Conservation (phyloP, 371 early-diverging fungal species). For the Sporodiniella umbellata region DNA sequence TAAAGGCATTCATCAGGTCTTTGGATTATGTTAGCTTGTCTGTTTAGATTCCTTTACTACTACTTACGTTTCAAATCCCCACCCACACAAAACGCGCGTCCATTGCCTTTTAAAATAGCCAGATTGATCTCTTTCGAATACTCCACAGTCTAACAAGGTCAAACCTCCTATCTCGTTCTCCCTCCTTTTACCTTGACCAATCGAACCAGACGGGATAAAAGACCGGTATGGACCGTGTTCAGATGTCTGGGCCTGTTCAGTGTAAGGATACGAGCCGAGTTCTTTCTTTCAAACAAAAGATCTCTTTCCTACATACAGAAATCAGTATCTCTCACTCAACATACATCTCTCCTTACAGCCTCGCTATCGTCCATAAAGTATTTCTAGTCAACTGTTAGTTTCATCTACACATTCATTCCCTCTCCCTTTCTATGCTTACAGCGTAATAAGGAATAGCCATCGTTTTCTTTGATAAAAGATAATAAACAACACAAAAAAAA, state of each 20-base stretch:
- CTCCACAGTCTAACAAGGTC: no score
- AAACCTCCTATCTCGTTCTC: no score
- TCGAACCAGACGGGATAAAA: not conserved
- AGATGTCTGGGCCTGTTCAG: not conserved
- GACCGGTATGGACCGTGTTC: not conserved
- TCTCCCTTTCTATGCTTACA: no score
- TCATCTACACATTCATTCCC: no score
- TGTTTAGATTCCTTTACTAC: not conserved
- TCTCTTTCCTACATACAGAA: not conserved
- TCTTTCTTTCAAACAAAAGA: not conserved
- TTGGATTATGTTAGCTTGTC: not conserved
- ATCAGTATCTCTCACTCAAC: not conserved
- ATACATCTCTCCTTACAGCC: no score
- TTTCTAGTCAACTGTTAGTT: no score
- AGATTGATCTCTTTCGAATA: constrained; percentile 69
- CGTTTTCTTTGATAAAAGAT: no score
- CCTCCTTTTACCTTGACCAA: not conserved
- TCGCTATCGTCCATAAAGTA: constrained; percentile 26
- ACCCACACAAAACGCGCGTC: constrained; percentile 92
- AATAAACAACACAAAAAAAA: no score
- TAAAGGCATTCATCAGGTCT: not conserved
- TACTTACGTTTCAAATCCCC: constrained; percentile 84
- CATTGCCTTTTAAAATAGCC: constrained; percentile 72
- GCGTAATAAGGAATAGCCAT: no score
- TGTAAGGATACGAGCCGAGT: not conserved